Evolutionary conservation across 306 rosid genomes (phyloP).

Genomic region (Sicyos baderoa): DNA sequence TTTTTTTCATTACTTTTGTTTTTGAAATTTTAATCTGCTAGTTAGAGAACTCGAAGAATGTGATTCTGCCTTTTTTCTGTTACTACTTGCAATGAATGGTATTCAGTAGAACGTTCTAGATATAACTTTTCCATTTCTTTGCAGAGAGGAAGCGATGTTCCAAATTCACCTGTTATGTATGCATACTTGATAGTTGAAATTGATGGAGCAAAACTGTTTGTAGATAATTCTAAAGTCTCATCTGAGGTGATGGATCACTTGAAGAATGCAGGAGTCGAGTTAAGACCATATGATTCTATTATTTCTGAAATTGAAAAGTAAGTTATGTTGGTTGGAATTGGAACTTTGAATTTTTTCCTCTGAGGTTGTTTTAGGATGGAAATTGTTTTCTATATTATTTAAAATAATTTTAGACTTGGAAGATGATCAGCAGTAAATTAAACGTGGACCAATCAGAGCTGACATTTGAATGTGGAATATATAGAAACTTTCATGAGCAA

Average conservation of each 20-base stretch:
- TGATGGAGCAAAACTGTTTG: slow-evolving; percentile 65
- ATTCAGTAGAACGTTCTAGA: neutral
- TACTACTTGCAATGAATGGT: slow-evolving; percentile 2
- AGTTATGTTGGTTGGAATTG: slow-evolving; percentile 8
- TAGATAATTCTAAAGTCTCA: slow-evolving; percentile 60
- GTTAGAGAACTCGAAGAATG: slow-evolving; percentile 18
- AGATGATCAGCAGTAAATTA: neutral
- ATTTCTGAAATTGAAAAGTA: slow-evolving; percentile 74
- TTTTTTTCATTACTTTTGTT: neutral
- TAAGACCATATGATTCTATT: slow-evolving; percentile 68
- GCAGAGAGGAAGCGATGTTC: slow-evolving; percentile 95
- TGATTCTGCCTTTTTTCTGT: slow-evolving; percentile 14
- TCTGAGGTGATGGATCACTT: slow-evolving; percentile 72
- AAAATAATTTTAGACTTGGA: neutral
- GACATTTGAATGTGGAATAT: slow-evolving; percentile 10
- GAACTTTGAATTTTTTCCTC: slow-evolving; percentile 7
- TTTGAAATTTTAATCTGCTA: neutral
- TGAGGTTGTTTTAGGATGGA: neutral
- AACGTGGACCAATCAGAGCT: neutral
- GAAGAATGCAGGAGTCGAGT: slow-evolving; percentile 62
- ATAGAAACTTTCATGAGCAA: neutral
- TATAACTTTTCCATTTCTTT: slow-evolving; percentile 17
- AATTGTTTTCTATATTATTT: neutral
- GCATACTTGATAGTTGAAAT: slow-evolving; percentile 87
- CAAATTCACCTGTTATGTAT: slow-evolving; percentile 89